Conservation (phyloP, 805 yeast genomes). For the Suhomyces prunicola region DNA sequence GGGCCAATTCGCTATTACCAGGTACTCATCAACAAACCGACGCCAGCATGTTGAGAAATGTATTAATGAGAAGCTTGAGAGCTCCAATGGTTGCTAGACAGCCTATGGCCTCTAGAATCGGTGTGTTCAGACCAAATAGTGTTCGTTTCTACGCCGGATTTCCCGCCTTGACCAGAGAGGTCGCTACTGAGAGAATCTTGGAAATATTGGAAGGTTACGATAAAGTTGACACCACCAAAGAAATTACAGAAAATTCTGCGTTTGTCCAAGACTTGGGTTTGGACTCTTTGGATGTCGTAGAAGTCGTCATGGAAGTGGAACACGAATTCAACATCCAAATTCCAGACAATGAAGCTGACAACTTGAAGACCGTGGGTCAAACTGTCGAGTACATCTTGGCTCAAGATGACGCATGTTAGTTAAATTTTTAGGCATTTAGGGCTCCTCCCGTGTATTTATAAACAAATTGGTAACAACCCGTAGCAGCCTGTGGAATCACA, state of each 20-base stretch:
- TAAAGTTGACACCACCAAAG: slow-evolving; percentile 43
- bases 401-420: slow-evolving; percentile 41
- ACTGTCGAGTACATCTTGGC: slow-evolving; percentile 41
- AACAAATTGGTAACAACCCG: neutral
- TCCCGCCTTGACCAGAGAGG: slow-evolving; percentile 60
- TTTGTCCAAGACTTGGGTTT: slow-evolving; percentile 43
- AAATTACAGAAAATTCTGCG: slow-evolving; percentile 34
- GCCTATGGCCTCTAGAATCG: slow-evolving; percentile 9
- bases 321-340: slow-evolving; percentile 47
- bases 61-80: slow-evolving; percentile 25
- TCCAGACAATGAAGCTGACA: slow-evolving; percentile 46
- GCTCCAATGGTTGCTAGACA: slow-evolving; percentile 17
- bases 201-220: slow-evolving; percentile 66
- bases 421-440: neutral
- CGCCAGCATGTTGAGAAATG: slow-evolving; percentile 30
- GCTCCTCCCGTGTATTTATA: neutral
- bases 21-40: neutral
- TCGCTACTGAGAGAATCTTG: slow-evolving; percentile 57
- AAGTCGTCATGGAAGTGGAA: slow-evolving; percentile 46
- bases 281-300: slow-evolving; percentile 47
- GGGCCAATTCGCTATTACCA: neutral
- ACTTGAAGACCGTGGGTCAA: slow-evolving; percentile 45
- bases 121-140: slow-evolving; percentile 5
- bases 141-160: slow-evolving; percentile 50
- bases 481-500: neutral